These are phyloP conservation scores for Pharnaceum exiguum DNA, from an alignment of 148 eudicot species.

Conservation along the genomic window DNA sequence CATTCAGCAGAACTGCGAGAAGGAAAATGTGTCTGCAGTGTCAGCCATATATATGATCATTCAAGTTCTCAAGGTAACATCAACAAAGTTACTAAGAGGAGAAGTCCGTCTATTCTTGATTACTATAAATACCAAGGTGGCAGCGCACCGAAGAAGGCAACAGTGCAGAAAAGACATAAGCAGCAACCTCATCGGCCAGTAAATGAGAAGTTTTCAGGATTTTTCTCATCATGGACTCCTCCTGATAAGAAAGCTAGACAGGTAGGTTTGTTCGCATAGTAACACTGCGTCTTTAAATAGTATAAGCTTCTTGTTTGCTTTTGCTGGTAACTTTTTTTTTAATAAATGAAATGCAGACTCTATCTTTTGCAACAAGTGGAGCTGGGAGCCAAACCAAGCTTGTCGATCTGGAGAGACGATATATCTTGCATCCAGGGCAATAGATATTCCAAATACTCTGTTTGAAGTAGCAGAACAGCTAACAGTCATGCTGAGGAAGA, in stretches of 20 bases:
- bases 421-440: slow-evolving; percentile 14
- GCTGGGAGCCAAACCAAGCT: slow-evolving; percentile 75
- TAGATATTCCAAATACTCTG: slow-evolving; percentile 4
- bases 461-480: background rate
- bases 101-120: slow-evolving; percentile 80
- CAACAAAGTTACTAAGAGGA: slow-evolving; percentile 53
- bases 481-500: background rate
- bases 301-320: background rate
- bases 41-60: slow-evolving; percentile 42
- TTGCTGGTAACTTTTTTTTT: background rate
- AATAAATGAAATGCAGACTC: slow-evolving; percentile 56
- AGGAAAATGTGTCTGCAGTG: slow-evolving; percentile 57
- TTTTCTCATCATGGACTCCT: slow-evolving; percentile 54
- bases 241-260: slow-evolving; percentile 74
- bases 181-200: slow-evolving; percentile 32
- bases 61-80: slow-evolving; percentile 24
- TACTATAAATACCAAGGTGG: slow-evolving; percentile 65
- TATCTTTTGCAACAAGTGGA: slow-evolving; percentile 67
- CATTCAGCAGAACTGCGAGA: slow-evolving; percentile 42
- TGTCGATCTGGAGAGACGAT: slow-evolving; percentile 63
- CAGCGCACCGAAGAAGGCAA: slow-evolving; percentile 41
- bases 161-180: slow-evolving; percentile 44
- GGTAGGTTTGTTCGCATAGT: slow-evolving; percentile 42
- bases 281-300: background rate
- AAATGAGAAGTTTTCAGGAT: slow-evolving; percentile 39